These are phyloP conservation scores for Pyrenochaeta sp. DNA, from an alignment of 2,329 filamentous ascomycete genomes.

Conservation along the genomic window DNA sequence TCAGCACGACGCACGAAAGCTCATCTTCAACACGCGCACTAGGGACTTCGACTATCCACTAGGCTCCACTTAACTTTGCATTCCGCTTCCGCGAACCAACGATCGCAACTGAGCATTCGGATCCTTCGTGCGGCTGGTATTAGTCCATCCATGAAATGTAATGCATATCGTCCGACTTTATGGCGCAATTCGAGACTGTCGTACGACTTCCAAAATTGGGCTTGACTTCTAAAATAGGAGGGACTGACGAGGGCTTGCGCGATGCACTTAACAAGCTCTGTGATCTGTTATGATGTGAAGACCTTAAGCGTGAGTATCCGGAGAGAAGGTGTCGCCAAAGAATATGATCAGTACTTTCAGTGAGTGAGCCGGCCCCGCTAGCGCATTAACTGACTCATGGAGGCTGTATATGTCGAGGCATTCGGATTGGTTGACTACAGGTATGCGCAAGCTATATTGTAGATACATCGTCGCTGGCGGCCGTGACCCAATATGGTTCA, in stretches of 20 bases:
- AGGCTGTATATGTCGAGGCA: neutral
- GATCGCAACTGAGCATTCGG: neutral
- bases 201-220: neutral
- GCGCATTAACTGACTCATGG: neutral
- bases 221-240: neutral
- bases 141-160: neutral
- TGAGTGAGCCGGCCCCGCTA: neutral
- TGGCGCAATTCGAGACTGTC: neutral
- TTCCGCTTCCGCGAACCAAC: slow-evolving; percentile 14
- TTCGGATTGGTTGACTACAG: neutral
- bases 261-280: no score
- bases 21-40: neutral
- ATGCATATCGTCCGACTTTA: no score
- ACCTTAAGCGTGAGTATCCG: no score
- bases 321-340: neutral
- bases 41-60: slow-evolving; percentile 8
- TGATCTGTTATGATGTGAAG: no score
- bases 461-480: neutral
- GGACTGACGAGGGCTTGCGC: no score
- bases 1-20: neutral
- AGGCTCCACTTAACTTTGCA: slow-evolving; percentile 7
- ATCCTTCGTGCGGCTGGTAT: neutral
- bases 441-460: neutral
- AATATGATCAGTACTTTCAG: neutral
- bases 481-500: neutral